Evolutionary conservation across 225 moss, liverwort and hornwort species (phyloP).

Genomic region (Physcomitrium patens): DNA sequence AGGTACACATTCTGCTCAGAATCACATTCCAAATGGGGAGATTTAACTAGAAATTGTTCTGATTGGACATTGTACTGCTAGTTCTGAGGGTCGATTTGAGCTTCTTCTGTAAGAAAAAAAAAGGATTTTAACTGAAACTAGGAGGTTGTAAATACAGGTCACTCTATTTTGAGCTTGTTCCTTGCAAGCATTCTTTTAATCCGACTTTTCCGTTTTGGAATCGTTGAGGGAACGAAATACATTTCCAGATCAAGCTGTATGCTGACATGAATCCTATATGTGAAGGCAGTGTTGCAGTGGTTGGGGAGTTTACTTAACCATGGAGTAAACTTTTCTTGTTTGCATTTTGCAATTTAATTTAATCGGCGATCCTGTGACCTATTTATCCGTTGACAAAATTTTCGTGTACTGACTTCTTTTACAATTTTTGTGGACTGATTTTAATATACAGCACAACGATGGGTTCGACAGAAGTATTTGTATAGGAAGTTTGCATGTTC

Average conservation of each 20-base stretch:
- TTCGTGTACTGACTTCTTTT: too few species aligned
- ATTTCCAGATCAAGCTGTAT: not conserved
- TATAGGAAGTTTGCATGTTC: too few species aligned
- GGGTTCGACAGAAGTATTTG: too few species aligned
- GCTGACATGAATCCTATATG: not conserved
- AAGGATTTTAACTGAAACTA: constrained; percentile 14
- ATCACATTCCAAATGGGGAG: constrained; percentile 18
- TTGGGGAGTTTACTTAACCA: too few species aligned
- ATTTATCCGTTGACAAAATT: too few species aligned
- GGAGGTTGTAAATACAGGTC: not conserved
- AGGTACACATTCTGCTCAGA: constrained; percentile 23
- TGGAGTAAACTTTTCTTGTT: too few species aligned
- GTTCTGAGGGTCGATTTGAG: constrained; percentile 10
- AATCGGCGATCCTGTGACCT: too few species aligned
- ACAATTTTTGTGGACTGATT: too few species aligned
- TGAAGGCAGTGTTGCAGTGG: not conserved
- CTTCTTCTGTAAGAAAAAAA: not conserved
- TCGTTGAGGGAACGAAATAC: too few species aligned
- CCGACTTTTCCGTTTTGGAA: not conserved
- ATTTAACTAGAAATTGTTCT: constrained; percentile 20
- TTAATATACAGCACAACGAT: too few species aligned
- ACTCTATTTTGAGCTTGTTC: not conserved
- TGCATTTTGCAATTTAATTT: too few species aligned
- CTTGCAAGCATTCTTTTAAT: constrained; percentile 8
- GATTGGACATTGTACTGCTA: constrained; percentile 32